Base-by-base conservation (phyloP, 805 yeast species). In the Metschnikowia cerradonensis region DNA sequence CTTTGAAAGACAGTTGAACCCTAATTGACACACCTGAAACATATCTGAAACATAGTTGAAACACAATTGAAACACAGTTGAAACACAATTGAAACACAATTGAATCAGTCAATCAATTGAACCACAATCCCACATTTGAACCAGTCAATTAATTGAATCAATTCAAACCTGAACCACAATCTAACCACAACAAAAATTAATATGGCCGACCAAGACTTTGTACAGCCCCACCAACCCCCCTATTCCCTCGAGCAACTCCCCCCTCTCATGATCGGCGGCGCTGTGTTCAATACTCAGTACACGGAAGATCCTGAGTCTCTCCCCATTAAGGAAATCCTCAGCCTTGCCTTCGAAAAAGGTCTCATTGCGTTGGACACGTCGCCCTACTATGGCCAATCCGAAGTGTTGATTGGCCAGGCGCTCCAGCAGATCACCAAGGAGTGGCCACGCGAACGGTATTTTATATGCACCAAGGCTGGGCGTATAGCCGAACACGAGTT, bases 381-480 rank as follows among this genome's bases (percentile, higher is more conserved):
- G 0, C 97, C 97, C 3, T 90, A 88, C 68, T 91, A 91, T 64
- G 97, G 97, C 0, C 89, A 89, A 0, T 87, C 96, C 4, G 98
- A 91, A 62, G 74, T 68, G 17, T 56, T 91, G 13, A 63, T 88
- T 5, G 97, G 98, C 1, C 53, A 74, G 14, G 92, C 90, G 0
- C 68, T 91, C 56, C 35, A 35, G 30, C 37, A 59, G 17, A 45
- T 67, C 33, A 36, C 33, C 23, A 44, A 49, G 37, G 64, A 67
- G 22, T 66, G 75, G 59, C 75, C 82, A 0, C 76, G 98, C 52
- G 84, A 83, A 4, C 62, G 73, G 17, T 86, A 86, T 64, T 83
- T 76, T 58, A 74, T 92, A 23, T 84, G 90, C 60, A 88, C 97
- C 22, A 91, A 91, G 63, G 95, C 90, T 10, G 97, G 98, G 0